A percentile compares a stretch with the other conserved stretches of the same genome.
phyloP scores from a whole-genome alignment of 192 early-diverging fungal species.

The Fimicolochytrium jonesii region DNA sequence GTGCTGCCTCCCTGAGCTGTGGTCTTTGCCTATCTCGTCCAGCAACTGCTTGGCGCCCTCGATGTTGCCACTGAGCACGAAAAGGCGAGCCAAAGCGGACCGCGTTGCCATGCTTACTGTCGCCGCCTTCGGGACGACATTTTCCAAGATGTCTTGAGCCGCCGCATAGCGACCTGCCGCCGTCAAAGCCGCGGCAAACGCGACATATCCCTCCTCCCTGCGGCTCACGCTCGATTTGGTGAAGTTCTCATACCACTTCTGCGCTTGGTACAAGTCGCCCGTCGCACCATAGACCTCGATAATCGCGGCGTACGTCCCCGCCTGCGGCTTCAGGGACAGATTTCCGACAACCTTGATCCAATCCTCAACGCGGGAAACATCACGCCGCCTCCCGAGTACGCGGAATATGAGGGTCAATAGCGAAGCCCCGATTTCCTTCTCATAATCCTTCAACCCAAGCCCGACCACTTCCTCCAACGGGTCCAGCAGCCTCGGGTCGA shows the following conservation, averaged over 20 bases:
- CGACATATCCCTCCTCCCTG: neutral
- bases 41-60: too few species aligned
- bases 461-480: too few species aligned
- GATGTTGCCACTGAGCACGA: too few species aligned
- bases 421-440: too few species aligned
- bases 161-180: neutral
- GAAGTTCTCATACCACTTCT: conserved; percentile 9
- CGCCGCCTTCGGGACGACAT: neutral
- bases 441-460: too few species aligned
- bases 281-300: neutral
- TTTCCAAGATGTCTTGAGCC: conserved; percentile 2
- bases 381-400: neutral
- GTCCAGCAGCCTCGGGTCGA: too few species aligned
- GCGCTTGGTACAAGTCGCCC: conserved; percentile 4
- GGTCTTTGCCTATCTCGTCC: too few species aligned
- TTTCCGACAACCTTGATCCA: conserved; percentile 6
- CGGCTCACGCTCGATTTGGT: neutral
- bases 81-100: too few species aligned
- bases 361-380: conserved; percentile 2
- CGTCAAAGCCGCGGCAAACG: conserved; percentile 4
- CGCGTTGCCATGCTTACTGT: too few species aligned
- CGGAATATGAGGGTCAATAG: too few species aligned
- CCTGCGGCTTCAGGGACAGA: neutral
- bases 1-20: too few species aligned
- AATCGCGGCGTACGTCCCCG: neutral